Conservation (phyloP, 805 yeast genomes). For the Ogataea allantospora region DNA sequence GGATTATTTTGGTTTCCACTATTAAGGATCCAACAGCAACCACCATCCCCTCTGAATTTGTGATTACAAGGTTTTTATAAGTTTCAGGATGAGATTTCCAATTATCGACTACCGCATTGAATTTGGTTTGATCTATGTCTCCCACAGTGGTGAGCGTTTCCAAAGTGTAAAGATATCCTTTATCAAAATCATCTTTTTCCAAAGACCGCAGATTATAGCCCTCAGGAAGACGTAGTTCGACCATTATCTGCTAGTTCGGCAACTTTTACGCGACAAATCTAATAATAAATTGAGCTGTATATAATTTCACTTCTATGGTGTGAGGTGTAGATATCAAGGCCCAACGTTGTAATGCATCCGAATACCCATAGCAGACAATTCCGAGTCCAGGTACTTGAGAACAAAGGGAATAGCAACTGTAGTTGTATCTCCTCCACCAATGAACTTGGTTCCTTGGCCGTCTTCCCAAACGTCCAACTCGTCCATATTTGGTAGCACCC, state of each 20-base stretch:
- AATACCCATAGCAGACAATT: conserved; percentile 96
- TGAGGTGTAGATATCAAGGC: conserved; percentile 39
- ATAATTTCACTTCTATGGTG: not conserved
- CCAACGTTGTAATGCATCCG: conserved; percentile 84
- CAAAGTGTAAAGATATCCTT: conserved; percentile 63
- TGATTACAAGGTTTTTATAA: conserved; percentile 71
- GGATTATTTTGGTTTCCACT: conserved; percentile 81
- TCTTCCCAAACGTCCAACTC: conserved; percentile 93
- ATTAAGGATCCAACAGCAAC: conserved; percentile 85
- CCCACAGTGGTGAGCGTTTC: conserved; percentile 83
- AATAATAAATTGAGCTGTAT: not conserved
- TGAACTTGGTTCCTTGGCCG: conserved; percentile 87
- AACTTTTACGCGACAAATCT: not conserved
- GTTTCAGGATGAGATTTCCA: conserved; percentile 56
- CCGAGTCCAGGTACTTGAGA: conserved; percentile 90
- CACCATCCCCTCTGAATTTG: conserved; percentile 47
- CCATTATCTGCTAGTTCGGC: not conserved
- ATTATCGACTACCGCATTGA: conserved; percentile 47
- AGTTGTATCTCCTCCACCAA: conserved; percentile 92
- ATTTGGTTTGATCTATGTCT: conserved; percentile 50
- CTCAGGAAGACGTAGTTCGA: conserved; percentile 42
- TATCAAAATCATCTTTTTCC: conserved; percentile 51
- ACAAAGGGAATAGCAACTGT: conserved; percentile 97
- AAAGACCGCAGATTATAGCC: conserved; percentile 68
- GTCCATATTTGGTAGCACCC: conserved; percentile 52